Conservation (phyloP, 345 rosid genomes). For the Rhodamnia rubescens region DNA sequence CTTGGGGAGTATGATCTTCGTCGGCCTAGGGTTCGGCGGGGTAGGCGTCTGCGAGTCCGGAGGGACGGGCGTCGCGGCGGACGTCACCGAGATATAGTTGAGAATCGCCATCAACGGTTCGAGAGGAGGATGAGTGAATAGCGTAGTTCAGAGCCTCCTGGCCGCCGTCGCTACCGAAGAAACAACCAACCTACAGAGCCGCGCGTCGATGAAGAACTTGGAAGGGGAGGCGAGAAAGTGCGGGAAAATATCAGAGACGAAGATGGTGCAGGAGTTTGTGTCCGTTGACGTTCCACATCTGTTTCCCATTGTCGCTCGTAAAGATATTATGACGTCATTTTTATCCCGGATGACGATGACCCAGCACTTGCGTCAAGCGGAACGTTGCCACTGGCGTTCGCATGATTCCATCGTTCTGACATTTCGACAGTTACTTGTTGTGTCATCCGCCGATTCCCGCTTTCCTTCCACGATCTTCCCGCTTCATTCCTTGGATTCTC, state of each 20-base stretch:
- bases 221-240: not conserved
- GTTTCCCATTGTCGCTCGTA: not conserved
- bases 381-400: not conserved
- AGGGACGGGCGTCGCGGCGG: conserved; percentile 40
- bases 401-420: not conserved
- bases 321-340: not conserved
- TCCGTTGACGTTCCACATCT: not conserved
- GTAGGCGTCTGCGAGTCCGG: conserved; percentile 27
- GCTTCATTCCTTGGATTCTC: not conserved
- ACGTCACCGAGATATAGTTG: conserved; percentile 42
- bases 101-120: conserved; percentile 42
- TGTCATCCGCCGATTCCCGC: not conserved
- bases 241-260: not conserved
- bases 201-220: not conserved
- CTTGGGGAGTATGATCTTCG: conserved; percentile 68
- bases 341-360: not conserved
- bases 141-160: not conserved
- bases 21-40: conserved; percentile 24
- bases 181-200: not conserved
- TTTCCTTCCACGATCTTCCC: not conserved
- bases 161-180: not conserved
- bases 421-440: not conserved
- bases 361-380: not conserved
- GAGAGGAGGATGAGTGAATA: not conserved
- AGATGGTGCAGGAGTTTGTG: not conserved